Evolutionary conservation across 192 early-diverging fungal genomes (phyloP), one percentile per base, ranked within the genome.

Genomic region (Backusella tarrabulga): DNA sequence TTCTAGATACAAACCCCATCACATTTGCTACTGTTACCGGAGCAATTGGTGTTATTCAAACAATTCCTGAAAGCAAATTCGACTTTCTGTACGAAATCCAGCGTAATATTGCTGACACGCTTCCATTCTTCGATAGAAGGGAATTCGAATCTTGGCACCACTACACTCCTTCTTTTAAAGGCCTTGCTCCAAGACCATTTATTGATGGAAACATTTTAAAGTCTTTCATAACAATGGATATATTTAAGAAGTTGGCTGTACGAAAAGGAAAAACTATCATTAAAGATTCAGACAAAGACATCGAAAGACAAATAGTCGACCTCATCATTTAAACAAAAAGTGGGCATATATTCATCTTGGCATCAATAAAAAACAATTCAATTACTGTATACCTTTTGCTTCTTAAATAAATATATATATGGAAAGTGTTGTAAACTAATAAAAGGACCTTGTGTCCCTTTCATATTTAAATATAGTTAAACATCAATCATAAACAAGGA

Each of bases 171-270:
- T 90, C 91, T 23, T 83, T 84, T 36, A 80, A 87, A 14, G 80
- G 68, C 0, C 68, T 75, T 6, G 76, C 84, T 14, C 73, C 87
- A 9, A 84, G 83, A 36, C 89, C 89, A 0, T 93, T 94, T 73
- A 80, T 99, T 50, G 97, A 99, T 80, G 97, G 97, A 4, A 97
- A 97, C 80, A 75, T 99, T 66, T 88, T 99, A n/a, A 95, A 97
- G 81, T 76, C 81, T 54, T 97, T 94, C 68, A 73, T 96, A 21
- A 19, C 34, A 36, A 38, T 70, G 35, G 21, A 23, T 40, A 12
- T 0, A 8, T 6, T 4, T 23, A 12, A 35, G 36, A 70, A 21
- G 8, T 2, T 12, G 14, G 40, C n/a, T 41, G 68, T 76, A 29
- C 7, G 23, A 26, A 63, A 29, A 29, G 56, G 56, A 29, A 23